Conservation (phyloP, 345 rosid species). For the Eutrema heterophyllum region DNA sequence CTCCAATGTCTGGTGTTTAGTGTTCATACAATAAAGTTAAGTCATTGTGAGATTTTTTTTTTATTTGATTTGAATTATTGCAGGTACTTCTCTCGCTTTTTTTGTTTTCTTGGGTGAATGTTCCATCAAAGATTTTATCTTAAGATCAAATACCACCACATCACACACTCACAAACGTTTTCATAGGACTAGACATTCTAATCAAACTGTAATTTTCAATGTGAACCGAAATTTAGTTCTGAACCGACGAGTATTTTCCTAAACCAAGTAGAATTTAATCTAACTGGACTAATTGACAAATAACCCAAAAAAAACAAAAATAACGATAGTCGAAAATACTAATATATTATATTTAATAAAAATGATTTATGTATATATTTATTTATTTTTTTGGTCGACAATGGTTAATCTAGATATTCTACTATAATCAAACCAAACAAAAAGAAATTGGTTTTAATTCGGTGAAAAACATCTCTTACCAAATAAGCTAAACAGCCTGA, state of each 20-base stretch:
- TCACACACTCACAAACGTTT: background rate
- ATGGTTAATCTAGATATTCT: no score
- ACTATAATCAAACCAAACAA: no score
- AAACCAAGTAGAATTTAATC: background rate
- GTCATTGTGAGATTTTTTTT: background rate
- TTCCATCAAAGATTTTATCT: background rate
- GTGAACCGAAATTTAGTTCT: background rate
- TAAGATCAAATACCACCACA: background rate
- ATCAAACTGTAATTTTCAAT: background rate
- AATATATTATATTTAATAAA: no score
- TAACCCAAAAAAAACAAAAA: no score
- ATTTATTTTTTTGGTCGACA: no score
- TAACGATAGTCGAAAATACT: no score
- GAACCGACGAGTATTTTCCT: background rate
- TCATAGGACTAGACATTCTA: background rate
- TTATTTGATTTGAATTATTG: background rate
- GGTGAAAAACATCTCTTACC: no score
- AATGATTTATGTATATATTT: no score
- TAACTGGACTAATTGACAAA: no score
- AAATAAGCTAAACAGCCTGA: no score
- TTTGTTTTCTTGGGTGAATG: background rate
- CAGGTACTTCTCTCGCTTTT: background rate
- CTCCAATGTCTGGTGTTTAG: background rate
- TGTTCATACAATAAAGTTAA: background rate
- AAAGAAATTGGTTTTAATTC: no score